phyloP scores from a whole-genome alignment of 495 filamentous ascomycete genomes.

The Bacidia gigantensis region DNA sequence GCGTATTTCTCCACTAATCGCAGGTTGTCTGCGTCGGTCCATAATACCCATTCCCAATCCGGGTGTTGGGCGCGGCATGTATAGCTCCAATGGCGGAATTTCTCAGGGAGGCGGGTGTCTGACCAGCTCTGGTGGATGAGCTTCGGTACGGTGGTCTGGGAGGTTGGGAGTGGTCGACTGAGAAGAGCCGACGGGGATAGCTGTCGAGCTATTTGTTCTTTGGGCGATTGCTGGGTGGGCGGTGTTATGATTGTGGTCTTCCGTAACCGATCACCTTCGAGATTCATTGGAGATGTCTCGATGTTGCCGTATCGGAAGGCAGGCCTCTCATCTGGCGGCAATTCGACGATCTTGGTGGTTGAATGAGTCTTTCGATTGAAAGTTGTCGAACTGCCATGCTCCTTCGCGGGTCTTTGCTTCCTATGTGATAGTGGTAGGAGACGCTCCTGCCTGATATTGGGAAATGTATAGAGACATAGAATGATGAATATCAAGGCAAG shows the following conservation, averaged over 20 bases:
- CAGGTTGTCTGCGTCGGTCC: constrained; percentile 18
- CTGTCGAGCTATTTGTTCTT: not conserved
- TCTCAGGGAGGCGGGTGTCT: constrained; percentile 10
- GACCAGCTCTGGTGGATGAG: constrained; percentile 18
- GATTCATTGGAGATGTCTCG: not conserved
- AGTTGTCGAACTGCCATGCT: not conserved
- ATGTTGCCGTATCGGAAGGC: not conserved
- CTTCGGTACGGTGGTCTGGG: constrained; percentile 11
- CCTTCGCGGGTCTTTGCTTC: too few relatives aligned
- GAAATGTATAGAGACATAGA: not conserved
- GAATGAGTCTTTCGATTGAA: not conserved
- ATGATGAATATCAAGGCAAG: not conserved
- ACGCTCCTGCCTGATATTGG: not conserved
- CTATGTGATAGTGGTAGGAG: not conserved
- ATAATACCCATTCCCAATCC: constrained; percentile 19
- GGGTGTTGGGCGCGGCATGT: constrained; percentile 13
- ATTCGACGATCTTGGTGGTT: not conserved
- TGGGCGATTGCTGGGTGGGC: not conserved
- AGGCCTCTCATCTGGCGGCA: not conserved
- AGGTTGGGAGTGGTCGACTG: constrained; percentile 4
- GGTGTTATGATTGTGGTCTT: not conserved
- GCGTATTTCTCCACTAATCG: constrained; percentile 13
- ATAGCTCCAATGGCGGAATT: constrained; percentile 18
- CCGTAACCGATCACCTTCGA: not conserved
- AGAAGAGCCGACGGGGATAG: not conserved